Evolutionary conservation across 345 rosid species (phyloP), one percentile per base, ranked within the genome.

Genomic region (Lagerstroemia speciosa): DNA sequence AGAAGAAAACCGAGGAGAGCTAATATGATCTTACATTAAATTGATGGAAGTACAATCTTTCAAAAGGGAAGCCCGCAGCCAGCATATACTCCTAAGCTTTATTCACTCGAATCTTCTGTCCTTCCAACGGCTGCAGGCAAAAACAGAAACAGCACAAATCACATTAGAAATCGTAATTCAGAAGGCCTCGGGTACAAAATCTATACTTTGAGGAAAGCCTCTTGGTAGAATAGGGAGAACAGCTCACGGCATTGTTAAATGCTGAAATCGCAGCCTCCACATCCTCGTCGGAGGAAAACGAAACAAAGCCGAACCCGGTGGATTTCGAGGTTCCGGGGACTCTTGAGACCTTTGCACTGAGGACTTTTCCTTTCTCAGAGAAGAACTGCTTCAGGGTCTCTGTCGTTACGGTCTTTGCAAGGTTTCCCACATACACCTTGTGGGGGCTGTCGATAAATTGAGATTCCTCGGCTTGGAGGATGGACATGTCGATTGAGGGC

Each of bases 291-390:
- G 90, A 87, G 53, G 97, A 91, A 73, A 94, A 89, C 14, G 97
- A 71, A 1, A 91, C 93, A 74, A 94, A 91, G 24, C 99, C 96
- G 72, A 82, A 94, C 11, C 93, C 96, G 2, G 75, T 82, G 26
- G 99, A 94, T 75, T 89, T 91, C 2, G 95, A 94, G 32, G 94
- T 86, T 32, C 97, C 97, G 0, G 96, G 91, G 60, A 81, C 88
- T 67, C 90, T 84, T 10, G 90, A 87, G 71, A 89, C 92, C 78
- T 89, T 89, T 6, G 97, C 95, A 60, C 97, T 81, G 1, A 93
- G 69, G 73, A 91, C 93, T 64, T 87, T 83, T 8, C 85, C 90
- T 78, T 86, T 91, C 79, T 87, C 85, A 4, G 95, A 89, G 61
- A 94, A 93, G 29, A 71, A 75, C 11, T 64, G 81, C 80, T 82